Conservation (phyloP, 495 filamentous ascomycete species). For the Trichoderma erinaceum region DNA sequence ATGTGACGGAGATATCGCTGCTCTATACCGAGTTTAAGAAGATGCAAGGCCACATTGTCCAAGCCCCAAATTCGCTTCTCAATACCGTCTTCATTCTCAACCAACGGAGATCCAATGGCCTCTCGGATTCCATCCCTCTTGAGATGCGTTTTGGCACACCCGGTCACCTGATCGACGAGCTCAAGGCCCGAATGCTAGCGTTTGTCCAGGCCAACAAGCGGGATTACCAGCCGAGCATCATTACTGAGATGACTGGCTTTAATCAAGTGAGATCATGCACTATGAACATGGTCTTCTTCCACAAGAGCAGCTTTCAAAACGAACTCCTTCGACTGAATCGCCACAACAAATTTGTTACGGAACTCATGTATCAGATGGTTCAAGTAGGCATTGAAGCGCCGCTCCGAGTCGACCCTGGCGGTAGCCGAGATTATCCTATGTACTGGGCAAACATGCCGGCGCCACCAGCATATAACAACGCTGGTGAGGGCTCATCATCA, state of each 20-base stretch:
- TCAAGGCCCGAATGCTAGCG: slow-evolving; percentile 75
- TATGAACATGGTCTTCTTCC: slow-evolving; percentile 94
- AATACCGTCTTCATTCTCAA: slow-evolving; percentile 94
- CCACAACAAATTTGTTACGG: slow-evolving; percentile 92
- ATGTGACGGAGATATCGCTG: slow-evolving; percentile 90
- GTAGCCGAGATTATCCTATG: slow-evolving; percentile 43
- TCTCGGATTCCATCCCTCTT: slow-evolving; percentile 82
- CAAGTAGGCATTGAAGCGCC: slow-evolving; percentile 88
- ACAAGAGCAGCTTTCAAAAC: slow-evolving; percentile 89
- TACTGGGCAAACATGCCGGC: slow-evolving; percentile 29
- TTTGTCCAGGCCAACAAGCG: slow-evolving; percentile 84
- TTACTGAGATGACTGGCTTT: slow-evolving; percentile 74
- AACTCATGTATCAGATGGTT: slow-evolving; percentile 77
- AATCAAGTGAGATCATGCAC: slow-evolving; percentile 59
- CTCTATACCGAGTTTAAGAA: slow-evolving; percentile 98
- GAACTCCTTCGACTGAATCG: slow-evolving; percentile 83
- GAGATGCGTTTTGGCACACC: slow-evolving; percentile 86
- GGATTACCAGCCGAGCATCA: slow-evolving; percentile 83
- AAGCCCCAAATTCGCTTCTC: slow-evolving; percentile 89
- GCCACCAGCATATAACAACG: slow-evolving; percentile 8
- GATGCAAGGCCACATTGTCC: slow-evolving; percentile 92
- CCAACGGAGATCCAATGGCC: slow-evolving; percentile 78
- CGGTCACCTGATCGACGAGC: slow-evolving; percentile 74
- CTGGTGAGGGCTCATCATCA: not conserved
- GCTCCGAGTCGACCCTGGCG: slow-evolving; percentile 65